phyloP scores from a whole-genome alignment of 495 filamentous ascomycete genomes.

The Penicillium malachiteum region DNA sequence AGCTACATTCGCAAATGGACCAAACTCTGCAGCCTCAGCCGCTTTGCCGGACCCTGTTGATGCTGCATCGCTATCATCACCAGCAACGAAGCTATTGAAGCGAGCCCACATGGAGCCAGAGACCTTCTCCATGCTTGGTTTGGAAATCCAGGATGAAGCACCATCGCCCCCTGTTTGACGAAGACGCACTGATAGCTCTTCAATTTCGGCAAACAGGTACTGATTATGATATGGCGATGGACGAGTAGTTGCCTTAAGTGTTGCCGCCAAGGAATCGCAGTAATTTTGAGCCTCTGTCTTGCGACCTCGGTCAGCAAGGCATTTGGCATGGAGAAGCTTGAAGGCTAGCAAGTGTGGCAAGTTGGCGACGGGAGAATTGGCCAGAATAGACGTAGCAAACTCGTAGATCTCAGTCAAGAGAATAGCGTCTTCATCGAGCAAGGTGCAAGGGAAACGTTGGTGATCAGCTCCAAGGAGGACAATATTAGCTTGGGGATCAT shows the following conservation, averaged over 20 bases:
- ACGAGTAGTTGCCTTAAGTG: constrained; percentile 78
- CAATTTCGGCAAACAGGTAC: constrained; percentile 67
- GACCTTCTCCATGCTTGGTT: constrained; percentile 92
- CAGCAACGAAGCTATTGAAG: constrained; percentile 93
- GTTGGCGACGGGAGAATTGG: constrained; percentile 53
- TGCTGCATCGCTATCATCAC: constrained; percentile 72
- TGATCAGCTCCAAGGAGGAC: constrained; percentile 84
- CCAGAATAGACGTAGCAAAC: constrained; percentile 69
- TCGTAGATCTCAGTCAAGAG: constrained; percentile 93
- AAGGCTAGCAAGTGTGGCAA: constrained; percentile 83
- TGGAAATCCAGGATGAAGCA: constrained; percentile 77
- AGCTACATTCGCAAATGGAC: constrained; percentile 78
- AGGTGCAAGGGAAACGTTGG: constrained; percentile 58
- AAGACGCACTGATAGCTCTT: constrained; percentile 79
- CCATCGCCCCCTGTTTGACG: constrained; percentile 77
- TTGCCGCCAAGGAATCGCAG: constrained; percentile 78
- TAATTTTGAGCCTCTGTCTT: constrained; percentile 84
- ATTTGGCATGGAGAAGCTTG: constrained; percentile 82
- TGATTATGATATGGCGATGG: constrained; percentile 81
- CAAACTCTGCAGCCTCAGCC: constrained; percentile 53
- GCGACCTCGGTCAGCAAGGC: constrained; percentile 79
- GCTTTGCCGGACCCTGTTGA: constrained; percentile 59
- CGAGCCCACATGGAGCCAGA: constrained; percentile 82
- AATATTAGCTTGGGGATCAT: constrained; percentile 77
- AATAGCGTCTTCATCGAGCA: constrained; percentile 78